Evolutionary conservation across 2,329 filamentous ascomycete species (phyloP), one percentile per base, ranked within the genome.

Genomic region (Hypoxylon rubiginosum): DNA sequence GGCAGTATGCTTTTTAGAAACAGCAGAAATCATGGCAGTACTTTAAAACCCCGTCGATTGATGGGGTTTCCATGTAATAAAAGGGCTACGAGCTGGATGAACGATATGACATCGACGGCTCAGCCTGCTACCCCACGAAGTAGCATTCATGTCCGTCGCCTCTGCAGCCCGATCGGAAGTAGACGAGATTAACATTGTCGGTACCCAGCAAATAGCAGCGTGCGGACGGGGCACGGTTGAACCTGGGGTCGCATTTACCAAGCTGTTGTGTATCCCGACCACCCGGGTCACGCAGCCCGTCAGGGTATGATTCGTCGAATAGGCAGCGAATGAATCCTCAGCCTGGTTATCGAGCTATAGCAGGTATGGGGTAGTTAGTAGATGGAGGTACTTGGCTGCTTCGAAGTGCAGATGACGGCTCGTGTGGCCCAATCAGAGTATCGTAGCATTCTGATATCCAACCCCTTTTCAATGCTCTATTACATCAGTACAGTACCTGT

Each of bases 261-360:
- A 4, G 32, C 55, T 43, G 55, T 15, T 21, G 32, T 32, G 34
- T 49, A 57, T 52, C 36, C 48, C 48, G 48, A 51, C 6, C 21
- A 21, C 45, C 19, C 46, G 48, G 48, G 11, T 21, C 24, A 21
- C 11, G 26, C 4, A 26, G 48, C 17, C 26, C 17, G 17, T 52
- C 26, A 41, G 45, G 36, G 36, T 6, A 45, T 48, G 48, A 48
- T 34, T 51, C 48, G 48, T 52, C 9, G 7, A 19, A 28, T 15
- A 50, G 13, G 56, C 11, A 24, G 26, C 45, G 28, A 51, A 21
- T 34, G 46, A 58, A 45, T 48, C 26, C 30, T 10, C 13, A 17
- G 6, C 6, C 46, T 26, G 26, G 46, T 17, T 13, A 49, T 32
- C n/a, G 10, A 30, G 3, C 21, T 48, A 48, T 30, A 30, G 28